phyloP scores from a whole-genome alignment of 2,329 filamentous ascomycete species.

The Ploettnerulaceae sp. region DNA sequence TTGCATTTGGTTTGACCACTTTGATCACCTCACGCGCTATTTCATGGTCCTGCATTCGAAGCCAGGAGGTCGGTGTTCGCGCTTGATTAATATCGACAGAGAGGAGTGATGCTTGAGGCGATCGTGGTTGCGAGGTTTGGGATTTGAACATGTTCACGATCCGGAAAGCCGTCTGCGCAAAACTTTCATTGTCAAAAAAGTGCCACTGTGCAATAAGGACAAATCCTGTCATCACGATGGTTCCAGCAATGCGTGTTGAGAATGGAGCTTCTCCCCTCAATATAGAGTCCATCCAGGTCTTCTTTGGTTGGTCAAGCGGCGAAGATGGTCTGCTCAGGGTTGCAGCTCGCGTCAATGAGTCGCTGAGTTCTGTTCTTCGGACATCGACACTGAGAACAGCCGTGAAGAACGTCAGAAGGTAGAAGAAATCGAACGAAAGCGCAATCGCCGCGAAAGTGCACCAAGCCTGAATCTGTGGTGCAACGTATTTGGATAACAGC shows the following conservation, averaged over 20 bases:
- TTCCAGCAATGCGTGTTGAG: slow-evolving; percentile 71
- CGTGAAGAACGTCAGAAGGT: slow-evolving; percentile 74
- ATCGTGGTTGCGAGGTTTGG: slow-evolving; percentile 11
- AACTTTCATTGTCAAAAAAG: slow-evolving; percentile 60
- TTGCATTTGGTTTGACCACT: slow-evolving; percentile 65
- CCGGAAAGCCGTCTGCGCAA: slow-evolving; percentile 36
- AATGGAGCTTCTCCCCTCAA: slow-evolving; percentile 60
- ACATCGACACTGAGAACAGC: slow-evolving; percentile 77
- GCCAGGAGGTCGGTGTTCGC: slow-evolving; percentile 70
- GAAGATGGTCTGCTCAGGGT: slow-evolving; percentile 35
- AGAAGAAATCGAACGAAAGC: slow-evolving; percentile 71
- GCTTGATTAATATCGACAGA: slow-evolving; percentile 66
- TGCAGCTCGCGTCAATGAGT: slow-evolving; percentile 55
- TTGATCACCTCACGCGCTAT: slow-evolving; percentile 72
- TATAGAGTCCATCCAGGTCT: slow-evolving; percentile 57
- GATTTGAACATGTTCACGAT: slow-evolving; percentile 30
- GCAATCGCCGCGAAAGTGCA: slow-evolving; percentile 73
- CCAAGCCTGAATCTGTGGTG: slow-evolving; percentile 67
- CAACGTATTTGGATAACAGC: slow-evolving; percentile 60
- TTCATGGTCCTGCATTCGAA: slow-evolving; percentile 72
- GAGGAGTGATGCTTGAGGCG: slow-evolving; percentile 36
- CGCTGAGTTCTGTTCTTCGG: slow-evolving; percentile 67
- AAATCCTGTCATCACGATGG: slow-evolving; percentile 66
- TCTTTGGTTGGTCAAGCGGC: slow-evolving; percentile 27
- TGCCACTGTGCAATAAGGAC: slow-evolving; percentile 72